These are phyloP conservation scores for Tilletia setariae DNA, from an alignment of 1,284 basidiomycete genomes.

Conservation along the genomic window DNA sequence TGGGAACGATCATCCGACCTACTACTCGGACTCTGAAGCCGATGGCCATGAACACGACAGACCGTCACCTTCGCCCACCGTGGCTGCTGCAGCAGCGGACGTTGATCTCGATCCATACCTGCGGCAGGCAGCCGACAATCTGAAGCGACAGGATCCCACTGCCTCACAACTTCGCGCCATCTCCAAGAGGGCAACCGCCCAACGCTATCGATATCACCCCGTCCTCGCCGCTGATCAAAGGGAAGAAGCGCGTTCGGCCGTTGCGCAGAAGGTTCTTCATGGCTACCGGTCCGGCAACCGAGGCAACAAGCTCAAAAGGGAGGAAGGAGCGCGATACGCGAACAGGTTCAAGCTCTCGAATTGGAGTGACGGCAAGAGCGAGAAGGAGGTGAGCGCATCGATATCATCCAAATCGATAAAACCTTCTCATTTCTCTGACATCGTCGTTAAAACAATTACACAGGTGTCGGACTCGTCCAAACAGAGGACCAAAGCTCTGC, in stretches of 20 bases:
- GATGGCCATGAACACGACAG: conserved; percentile 17
- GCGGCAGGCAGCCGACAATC: neutral
- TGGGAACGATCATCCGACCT: conserved; percentile 42
- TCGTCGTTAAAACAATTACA: too few relatives aligned
- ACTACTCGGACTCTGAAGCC: conserved; percentile 44
- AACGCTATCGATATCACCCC: neutral
- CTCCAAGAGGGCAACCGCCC: neutral
- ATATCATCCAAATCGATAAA: neutral
- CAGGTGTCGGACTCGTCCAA: conserved; percentile 21
- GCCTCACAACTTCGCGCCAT: neutral
- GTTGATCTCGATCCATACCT: conserved; percentile 11
- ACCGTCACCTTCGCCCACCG: neutral
- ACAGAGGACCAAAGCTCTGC: conserved; percentile 22
- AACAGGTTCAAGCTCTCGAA: conserved; percentile 46
- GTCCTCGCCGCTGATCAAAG: conserved; percentile 13
- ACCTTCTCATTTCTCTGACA: neutral
- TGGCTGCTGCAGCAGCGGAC: neutral
- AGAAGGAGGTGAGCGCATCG: conserved; percentile 32
- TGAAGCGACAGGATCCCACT: neutral
- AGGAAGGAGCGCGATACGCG: conserved; percentile 43
- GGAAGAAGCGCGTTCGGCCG: conserved; percentile 30
- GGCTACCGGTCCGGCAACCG: conserved; percentile 39
- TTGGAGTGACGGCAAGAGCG: conserved; percentile 47
- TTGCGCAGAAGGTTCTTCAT: conserved; percentile 15
- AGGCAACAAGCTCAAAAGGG: conserved; percentile 47